Conservation (phyloP, 257 asterid species). For the Rhazya stricta region DNA sequence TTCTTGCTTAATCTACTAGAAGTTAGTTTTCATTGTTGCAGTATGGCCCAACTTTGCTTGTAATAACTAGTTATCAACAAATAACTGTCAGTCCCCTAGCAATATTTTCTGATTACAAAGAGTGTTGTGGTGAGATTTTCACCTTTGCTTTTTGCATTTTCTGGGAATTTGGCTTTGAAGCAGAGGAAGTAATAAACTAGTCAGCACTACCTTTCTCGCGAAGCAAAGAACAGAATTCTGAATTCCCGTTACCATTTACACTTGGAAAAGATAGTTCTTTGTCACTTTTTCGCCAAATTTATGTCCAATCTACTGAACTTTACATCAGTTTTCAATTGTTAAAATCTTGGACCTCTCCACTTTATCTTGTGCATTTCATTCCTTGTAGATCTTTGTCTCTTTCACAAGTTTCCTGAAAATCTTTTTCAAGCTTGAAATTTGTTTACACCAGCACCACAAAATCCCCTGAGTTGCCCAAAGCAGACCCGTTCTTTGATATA, state of each 20-base stretch:
- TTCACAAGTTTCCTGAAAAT: background rate
- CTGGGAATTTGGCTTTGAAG: no score
- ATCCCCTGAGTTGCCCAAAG: background rate
- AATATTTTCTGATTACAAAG: background rate
- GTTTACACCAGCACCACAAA: background rate
- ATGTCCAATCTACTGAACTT: background rate
- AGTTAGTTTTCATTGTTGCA: no score
- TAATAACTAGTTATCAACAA: background rate
- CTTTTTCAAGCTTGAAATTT: background rate
- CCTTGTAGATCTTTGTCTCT: background rate
- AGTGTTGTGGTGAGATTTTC: background rate
- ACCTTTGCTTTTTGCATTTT: no score
- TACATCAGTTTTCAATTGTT: background rate
- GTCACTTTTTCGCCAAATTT: conserved; percentile 22
- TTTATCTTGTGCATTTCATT: conserved; percentile 7
- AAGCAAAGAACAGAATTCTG: background rate
- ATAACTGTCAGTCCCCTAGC: background rate
- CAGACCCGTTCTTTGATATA: background rate
- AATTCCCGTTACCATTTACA: background rate
- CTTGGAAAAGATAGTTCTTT: conserved; percentile 4
- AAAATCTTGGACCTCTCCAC: background rate
- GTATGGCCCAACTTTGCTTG: no score
- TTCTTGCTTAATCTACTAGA: no score
- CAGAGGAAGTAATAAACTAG: background rate
- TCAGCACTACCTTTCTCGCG: conserved; percentile 16